Evolutionary conservation across 2,329 filamentous ascomycete species (phyloP).

Genomic region (Camptophora hylomeconis): DNA sequence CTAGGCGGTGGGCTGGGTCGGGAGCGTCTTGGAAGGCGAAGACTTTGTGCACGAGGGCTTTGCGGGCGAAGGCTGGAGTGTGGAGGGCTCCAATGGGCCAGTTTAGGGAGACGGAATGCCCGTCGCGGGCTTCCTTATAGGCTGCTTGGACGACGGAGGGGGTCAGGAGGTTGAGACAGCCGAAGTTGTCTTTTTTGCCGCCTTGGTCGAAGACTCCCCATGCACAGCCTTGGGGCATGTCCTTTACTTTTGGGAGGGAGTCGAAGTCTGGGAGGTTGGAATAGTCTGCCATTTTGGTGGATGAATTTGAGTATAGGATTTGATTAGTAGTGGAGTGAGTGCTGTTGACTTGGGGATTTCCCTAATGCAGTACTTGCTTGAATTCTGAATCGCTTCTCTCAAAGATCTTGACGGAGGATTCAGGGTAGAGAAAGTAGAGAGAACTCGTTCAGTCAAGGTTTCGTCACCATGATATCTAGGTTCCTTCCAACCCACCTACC

Average conservation of each 20-base stretch:
- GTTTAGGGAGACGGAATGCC: constrained; percentile 43
- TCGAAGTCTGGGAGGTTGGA: constrained; percentile 27
- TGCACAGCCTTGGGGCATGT: constrained; percentile 31
- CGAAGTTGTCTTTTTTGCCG: constrained; percentile 29
- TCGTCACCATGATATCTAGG: too few relatives aligned
- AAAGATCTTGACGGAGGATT: too few relatives aligned
- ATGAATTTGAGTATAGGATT: neutral
- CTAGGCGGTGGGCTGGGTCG: constrained; percentile 20
- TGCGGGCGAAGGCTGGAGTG: constrained; percentile 39
- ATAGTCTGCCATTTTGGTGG: constrained; percentile 10
- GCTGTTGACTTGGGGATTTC: too few relatives aligned
- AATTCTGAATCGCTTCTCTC: too few relatives aligned
- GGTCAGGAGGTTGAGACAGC: constrained; percentile 44
- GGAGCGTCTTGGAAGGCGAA: constrained; percentile 8
- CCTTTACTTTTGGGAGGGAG: constrained; percentile 37
- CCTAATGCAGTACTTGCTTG: too few relatives aligned
- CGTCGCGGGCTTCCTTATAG: constrained; percentile 38
- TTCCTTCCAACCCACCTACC: too few relatives aligned
- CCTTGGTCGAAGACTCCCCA: constrained; percentile 44
- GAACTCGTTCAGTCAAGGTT: too few relatives aligned
- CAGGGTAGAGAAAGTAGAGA: too few relatives aligned
- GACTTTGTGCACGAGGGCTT: constrained; percentile 19
- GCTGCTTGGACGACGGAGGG: constrained; percentile 41
- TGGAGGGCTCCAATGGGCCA: constrained; percentile 40
- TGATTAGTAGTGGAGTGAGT: too few relatives aligned